Evolutionary conservation across 2,329 filamentous ascomycete genomes (phyloP).

Genomic region (Camptophora hylomeconis): DNA sequence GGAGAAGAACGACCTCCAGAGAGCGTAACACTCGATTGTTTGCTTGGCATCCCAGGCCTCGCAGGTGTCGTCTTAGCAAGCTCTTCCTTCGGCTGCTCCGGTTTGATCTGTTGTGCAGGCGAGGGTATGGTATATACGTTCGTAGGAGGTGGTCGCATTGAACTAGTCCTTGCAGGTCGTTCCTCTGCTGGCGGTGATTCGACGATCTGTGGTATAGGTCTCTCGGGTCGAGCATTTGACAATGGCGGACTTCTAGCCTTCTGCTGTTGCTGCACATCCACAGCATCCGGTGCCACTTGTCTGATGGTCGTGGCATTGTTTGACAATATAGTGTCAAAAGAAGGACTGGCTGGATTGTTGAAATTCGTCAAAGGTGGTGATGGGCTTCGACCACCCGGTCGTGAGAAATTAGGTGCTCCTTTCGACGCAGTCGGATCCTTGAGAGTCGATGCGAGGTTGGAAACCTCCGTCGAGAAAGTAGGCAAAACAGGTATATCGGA

Average conservation of each 20-base stretch:
- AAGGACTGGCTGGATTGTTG: slow-evolving; percentile 6
- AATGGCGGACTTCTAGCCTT: slow-evolving; percentile 43
- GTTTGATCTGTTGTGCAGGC: slow-evolving; percentile 25
- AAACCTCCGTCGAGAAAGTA: slow-evolving; percentile 23
- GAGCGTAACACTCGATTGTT: slow-evolving; percentile 8
- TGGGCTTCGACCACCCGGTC: slow-evolving; percentile 10
- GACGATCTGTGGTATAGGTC: slow-evolving; percentile 42
- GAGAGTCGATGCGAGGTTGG: slow-evolving; percentile 36
- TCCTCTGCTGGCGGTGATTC: slow-evolving; percentile 15
- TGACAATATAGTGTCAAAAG: slow-evolving; percentile 21
- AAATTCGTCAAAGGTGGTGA: slow-evolving; percentile 6
- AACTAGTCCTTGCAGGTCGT: slow-evolving; percentile 5
- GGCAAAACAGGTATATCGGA: slow-evolving; percentile 22
- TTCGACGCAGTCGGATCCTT: slow-evolving; percentile 16
- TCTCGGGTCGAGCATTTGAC: slow-evolving; percentile 38
- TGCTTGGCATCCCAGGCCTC: slow-evolving; percentile 27
- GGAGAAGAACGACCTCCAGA: slow-evolving; percentile 10
- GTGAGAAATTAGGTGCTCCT: slow-evolving; percentile 16
- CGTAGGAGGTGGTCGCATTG: slow-evolving; percentile 8
- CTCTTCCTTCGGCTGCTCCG: slow-evolving; percentile 37
- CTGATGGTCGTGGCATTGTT: slow-evolving; percentile 19
- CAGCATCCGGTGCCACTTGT: slow-evolving; percentile 23
- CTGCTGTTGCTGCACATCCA: slow-evolving; percentile 44
- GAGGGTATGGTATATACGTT: slow-evolving; percentile 16
- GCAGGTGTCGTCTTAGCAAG: slow-evolving; percentile 24